phyloP scores from a whole-genome alignment of 2,329 filamentous ascomycete species.

The Aspergillus carbonarius region DNA sequence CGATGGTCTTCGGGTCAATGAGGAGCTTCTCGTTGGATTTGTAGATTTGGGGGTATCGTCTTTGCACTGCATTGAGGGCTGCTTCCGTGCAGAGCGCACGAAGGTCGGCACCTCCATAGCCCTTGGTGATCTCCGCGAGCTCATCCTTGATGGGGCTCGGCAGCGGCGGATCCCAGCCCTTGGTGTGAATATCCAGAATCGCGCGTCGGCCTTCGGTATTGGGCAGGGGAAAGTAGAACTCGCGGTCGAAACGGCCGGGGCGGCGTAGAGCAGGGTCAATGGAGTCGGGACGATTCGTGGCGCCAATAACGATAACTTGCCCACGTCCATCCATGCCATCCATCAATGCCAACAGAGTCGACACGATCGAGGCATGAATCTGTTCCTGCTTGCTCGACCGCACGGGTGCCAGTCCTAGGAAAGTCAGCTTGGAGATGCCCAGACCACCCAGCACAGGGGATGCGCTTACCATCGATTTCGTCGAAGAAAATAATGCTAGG shows the following conservation, averaged over 20 bases:
- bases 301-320: constrained; percentile 97
- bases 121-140: constrained; percentile 83
- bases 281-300: constrained; percentile 95
- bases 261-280: constrained; percentile 94
- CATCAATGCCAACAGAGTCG: constrained; percentile 90
- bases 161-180: constrained; percentile 80
- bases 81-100: constrained; percentile 94
- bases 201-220: constrained; percentile 74
- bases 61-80: constrained; percentile 89
- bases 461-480: constrained; percentile 78
- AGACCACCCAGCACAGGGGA: background rate
- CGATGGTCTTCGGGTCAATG: constrained; percentile 81
- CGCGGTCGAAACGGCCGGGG: constrained; percentile 91
- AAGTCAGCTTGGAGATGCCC: background rate
- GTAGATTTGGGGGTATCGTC: constrained; percentile 96
- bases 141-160: constrained; percentile 75
- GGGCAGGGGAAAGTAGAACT: constrained; percentile 96
- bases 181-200: constrained; percentile 94
- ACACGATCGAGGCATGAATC: constrained; percentile 96
- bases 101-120: constrained; percentile 93
- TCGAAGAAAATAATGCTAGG: constrained; percentile 99
- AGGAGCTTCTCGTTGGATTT: constrained; percentile 83
- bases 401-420: constrained; percentile 74
- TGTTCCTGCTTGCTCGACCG: constrained; percentile 98
- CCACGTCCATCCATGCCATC: constrained; percentile 98